Evolutionary conservation across 306 rosid genomes (phyloP).

Genomic region (Lupinus albus): DNA sequence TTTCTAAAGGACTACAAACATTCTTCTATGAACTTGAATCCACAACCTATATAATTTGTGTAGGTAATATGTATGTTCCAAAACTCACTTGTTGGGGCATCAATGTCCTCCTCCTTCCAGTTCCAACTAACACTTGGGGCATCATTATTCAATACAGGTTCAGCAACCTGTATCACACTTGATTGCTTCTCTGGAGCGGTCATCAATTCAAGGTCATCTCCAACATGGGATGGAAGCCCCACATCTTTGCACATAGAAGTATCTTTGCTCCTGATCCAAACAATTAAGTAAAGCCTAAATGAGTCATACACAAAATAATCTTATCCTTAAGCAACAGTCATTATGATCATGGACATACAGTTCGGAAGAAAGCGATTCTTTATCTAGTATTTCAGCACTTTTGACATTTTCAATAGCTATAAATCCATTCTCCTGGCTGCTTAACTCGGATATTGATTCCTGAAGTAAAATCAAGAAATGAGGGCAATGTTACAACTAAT

Average conservation of each 20-base stretch:
- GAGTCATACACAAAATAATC: constrained; percentile 32
- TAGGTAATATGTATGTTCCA: constrained; percentile 15
- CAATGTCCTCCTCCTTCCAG: constrained; percentile 72
- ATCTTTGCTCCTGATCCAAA: constrained; percentile 53
- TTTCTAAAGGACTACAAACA: constrained; percentile 25
- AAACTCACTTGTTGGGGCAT: constrained; percentile 85
- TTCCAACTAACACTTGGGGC: constrained; percentile 46
- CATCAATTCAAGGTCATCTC: constrained; percentile 43
- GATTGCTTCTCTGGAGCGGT: constrained; percentile 45
- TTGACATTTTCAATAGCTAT: constrained; percentile 49
- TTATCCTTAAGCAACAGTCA: constrained; percentile 15
- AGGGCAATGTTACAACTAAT: constrained; percentile 26
- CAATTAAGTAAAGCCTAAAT: constrained; percentile 32
- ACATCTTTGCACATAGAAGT: constrained; percentile 44
- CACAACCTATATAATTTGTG: constrained; percentile 13
- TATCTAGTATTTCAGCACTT: constrained; percentile 43
- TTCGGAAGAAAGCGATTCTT: constrained; percentile 49
- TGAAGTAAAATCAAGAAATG: constrained; percentile 50
- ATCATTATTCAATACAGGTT: constrained; percentile 45
- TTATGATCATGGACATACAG: constrained; percentile 48
- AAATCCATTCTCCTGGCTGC: constrained; percentile 60
- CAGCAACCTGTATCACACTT: constrained; percentile 38
- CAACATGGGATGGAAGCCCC: constrained; percentile 45
- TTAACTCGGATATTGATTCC: constrained; percentile 64
- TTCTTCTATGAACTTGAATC: constrained; percentile 11